A percentile compares a stretch with the other conserved stretches of the same genome.
phyloP scores from a whole-genome alignment of 768 basidiomycete genomes.

The Pholiota molesta region DNA sequence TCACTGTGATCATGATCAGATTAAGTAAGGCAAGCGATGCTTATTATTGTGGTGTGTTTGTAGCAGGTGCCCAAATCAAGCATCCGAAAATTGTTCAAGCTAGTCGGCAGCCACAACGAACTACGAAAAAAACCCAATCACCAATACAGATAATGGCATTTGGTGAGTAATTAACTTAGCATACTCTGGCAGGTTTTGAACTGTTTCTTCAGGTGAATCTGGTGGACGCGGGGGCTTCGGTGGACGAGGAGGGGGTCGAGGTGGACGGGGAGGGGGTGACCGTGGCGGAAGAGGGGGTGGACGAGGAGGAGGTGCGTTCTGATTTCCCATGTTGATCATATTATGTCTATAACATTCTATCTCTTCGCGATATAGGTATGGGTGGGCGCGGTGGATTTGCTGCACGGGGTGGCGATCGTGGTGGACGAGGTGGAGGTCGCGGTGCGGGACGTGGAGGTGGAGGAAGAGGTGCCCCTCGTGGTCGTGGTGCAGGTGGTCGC shows the following conservation, averaged over 20 bases:
- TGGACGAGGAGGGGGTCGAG: constrained; percentile 41
- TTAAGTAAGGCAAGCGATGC: background rate
- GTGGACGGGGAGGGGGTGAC: constrained; percentile 44
- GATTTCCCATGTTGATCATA: constrained; percentile 3
- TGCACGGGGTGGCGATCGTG: constrained; percentile 35
- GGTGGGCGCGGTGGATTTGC: constrained; percentile 25
- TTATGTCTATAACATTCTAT: constrained; percentile 5
- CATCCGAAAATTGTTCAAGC: constrained; percentile 9
- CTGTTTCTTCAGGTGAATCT: constrained; percentile 26
- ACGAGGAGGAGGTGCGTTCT: constrained; percentile 42
- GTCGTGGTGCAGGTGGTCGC: constrained; percentile 42
- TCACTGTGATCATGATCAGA: background rate
- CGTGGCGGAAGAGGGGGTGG: constrained; percentile 46
- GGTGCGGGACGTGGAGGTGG: constrained; percentile 39
- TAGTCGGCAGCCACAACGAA: constrained; percentile 13
- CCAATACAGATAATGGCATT: constrained; percentile 17
- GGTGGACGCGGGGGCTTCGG: constrained; percentile 49
- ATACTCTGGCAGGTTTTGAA: background rate
- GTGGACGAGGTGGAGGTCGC: constrained; percentile 30
- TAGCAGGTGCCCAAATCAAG: background rate
- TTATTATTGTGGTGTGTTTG: background rate
- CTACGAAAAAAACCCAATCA: constrained; percentile 12
- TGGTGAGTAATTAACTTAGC: background rate
- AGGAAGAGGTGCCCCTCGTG: constrained; percentile 41
- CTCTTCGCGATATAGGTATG: constrained; percentile 19